Percentiles rank a stretch among this genome's conserved stretches.
phyloP scores from a whole-genome alignment of 306 rosid species.

The Cicer arietinum region DNA sequence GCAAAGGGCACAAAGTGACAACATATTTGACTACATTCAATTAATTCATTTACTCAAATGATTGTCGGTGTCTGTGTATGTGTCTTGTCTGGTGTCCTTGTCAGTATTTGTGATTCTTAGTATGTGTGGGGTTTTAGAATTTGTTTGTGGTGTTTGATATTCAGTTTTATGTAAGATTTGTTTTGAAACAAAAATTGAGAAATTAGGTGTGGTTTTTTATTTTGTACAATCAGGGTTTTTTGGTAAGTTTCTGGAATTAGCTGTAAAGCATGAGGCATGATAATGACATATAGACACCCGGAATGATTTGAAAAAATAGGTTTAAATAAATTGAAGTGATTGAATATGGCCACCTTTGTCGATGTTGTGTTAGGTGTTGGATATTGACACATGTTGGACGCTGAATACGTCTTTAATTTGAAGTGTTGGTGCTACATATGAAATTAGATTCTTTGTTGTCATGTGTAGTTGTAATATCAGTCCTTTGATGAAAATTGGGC shows the following conservation, averaged over 20 bases:
- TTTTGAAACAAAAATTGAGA: background rate
- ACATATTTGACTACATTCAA: background rate
- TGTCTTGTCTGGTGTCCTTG: no score
- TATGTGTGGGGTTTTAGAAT: background rate
- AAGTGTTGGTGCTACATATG: background rate
- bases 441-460: background rate
- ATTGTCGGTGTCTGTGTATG: no score
- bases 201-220: background rate
- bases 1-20: conserved; percentile 36
- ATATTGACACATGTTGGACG: background rate
- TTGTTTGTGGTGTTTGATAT: conserved; percentile 9
- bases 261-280: background rate
- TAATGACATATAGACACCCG: background rate
- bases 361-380: no score
- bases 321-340: background rate
- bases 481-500: background rate
- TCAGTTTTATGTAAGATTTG: background rate
- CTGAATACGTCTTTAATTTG: background rate
- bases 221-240: background rate
- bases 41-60: no score
- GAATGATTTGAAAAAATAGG: no score
- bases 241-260: background rate
- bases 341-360: background rate
- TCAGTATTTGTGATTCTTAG: background rate
- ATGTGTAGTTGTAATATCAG: background rate